Conservation (phyloP, 2,329 filamentous ascomycete genomes). For the Fusarium bulbicola region DNA sequence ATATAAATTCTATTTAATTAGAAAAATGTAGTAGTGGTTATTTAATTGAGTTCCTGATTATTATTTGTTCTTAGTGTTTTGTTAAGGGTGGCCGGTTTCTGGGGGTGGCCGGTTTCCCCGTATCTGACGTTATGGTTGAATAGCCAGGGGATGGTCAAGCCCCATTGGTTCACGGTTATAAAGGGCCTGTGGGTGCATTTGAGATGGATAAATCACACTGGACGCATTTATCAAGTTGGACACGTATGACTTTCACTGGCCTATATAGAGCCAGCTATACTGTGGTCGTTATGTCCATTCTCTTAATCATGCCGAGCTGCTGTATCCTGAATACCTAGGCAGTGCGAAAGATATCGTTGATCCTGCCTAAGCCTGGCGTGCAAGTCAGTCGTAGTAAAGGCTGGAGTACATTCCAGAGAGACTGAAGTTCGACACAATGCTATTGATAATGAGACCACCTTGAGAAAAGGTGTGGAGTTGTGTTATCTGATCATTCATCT, state of each 20-base stretch:
- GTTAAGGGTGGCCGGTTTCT: too few relatives aligned
- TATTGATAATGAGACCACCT: background rate
- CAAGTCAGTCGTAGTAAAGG: background rate
- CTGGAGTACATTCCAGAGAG: background rate
- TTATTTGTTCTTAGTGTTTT: too few relatives aligned
- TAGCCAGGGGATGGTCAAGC: constrained; percentile 1
- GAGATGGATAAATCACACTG: constrained; percentile 51
- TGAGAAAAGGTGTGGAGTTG: background rate
- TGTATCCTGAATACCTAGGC: background rate
- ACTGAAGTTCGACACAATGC: background rate
- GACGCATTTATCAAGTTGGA: background rate
- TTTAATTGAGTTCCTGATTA: too few relatives aligned
- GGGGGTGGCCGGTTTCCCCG: too few relatives aligned
- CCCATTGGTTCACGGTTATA: constrained; percentile 47
- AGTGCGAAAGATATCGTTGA: background rate
- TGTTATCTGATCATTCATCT: background rate
- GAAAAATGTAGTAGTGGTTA: too few relatives aligned
- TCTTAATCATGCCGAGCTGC: too few relatives aligned
- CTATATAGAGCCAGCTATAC: background rate
- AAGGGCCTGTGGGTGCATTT: constrained; percentile 43
- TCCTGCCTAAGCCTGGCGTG: background rate
- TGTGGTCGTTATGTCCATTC: background rate
- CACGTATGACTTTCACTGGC: background rate
- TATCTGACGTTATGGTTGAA: too few relatives aligned
- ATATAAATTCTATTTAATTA: too few relatives aligned